Conservation (phyloP, 306 rosid genomes). For the Cicer bijugum region DNA sequence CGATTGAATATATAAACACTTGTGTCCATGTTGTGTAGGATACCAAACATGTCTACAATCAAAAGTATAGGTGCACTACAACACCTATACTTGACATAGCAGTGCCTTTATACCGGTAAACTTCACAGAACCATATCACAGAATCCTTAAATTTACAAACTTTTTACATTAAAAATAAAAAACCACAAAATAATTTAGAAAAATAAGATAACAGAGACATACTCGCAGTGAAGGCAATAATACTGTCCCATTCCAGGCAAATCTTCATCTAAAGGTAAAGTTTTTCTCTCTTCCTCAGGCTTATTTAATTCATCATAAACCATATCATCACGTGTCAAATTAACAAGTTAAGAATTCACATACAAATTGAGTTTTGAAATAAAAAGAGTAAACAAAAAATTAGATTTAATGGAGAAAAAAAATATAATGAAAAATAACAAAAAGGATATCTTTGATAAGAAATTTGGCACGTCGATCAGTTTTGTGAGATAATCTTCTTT, state of each 20-base stretch:
- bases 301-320: conserved; percentile 68
- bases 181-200: too few relatives aligned
- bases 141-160: background rate
- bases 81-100: background rate
- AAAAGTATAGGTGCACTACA: too few relatives aligned
- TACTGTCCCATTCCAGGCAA: conserved; percentile 96
- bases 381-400: background rate
- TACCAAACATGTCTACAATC: too few relatives aligned
- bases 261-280: conserved; percentile 82
- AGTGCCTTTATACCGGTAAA: background rate
- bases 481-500: conserved; percentile 85
- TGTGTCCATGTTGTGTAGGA: too few relatives aligned
- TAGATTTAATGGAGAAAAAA: background rate
- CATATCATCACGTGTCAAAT: conserved; percentile 74
- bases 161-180: too few relatives aligned
- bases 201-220: conserved; percentile 16
- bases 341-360: conserved; percentile 56
- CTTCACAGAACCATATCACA: background rate
- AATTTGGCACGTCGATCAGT: conserved; percentile 74
- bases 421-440: background rate
- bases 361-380: background rate
- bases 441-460: conserved; percentile 75
- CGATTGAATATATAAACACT: too few relatives aligned
- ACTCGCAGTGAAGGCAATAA: conserved; percentile 92
- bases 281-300: conserved; percentile 50